These are phyloP conservation scores for Trypanosoma avium DNA, from an alignment of 208 protist genomes.

Conservation along the genomic window DNA sequence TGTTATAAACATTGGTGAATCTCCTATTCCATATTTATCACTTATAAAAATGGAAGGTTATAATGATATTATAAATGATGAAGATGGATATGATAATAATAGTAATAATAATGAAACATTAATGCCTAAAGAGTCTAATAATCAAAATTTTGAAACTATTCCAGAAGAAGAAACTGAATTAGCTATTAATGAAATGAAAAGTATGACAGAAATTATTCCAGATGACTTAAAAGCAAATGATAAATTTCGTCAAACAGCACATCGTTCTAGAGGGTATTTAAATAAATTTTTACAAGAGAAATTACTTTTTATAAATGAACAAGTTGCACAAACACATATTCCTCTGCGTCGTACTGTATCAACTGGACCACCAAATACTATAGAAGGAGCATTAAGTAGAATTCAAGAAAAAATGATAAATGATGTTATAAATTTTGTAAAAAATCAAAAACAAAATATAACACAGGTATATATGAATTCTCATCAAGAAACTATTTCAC, in stretches of 20 bases:
- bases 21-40: conserved; percentile 1
- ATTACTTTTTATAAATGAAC: conserved; percentile 14
- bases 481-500: conserved; percentile 1
- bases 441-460: conserved; percentile 6
- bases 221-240: background rate
- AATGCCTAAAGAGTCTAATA: background rate
- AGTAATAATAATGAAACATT: background rate
- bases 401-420: conserved; percentile 15
- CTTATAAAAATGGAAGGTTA: conserved; percentile 16
- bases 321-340: background rate
- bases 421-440: conserved; percentile 22
- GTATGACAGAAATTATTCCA: conserved; percentile 5
- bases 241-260: background rate
- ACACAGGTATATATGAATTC: background rate
- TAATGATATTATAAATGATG: conserved; percentile 22
- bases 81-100: too few relatives aligned
- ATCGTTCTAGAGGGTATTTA: background rate
- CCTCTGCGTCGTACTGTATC: background rate
- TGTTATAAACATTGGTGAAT: conserved; percentile 8
- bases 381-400: conserved; percentile 15
- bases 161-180: conserved; percentile 12
- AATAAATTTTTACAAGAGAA: conserved; percentile 20
- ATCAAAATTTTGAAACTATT: conserved; percentile 3
- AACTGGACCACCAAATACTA: background rate
- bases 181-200: conserved; percentile 11